Base-by-base conservation (phyloP, 768 basidiomycete species). In the Suillus luteus region DNA sequence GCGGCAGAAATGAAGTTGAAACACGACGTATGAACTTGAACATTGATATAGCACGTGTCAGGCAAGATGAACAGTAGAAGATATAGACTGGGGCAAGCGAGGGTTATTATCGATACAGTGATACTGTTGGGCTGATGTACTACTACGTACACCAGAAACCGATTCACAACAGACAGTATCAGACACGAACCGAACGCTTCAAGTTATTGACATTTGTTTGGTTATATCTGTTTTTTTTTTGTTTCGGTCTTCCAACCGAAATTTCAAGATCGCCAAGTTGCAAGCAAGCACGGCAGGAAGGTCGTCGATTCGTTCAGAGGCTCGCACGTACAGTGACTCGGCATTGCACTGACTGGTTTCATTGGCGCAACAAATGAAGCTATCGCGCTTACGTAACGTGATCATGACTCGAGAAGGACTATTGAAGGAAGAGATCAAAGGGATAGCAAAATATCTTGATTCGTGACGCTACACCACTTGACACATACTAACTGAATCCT, bases 11-110 rank as follows among this genome's bases (percentile, higher is more conserved):
- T 15, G 86, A 86, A 69, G 83, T 81, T 0, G 90, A 91, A 65
- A 91, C 86, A 52, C 89, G 86, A 68, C 90, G 83, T 67, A 92
- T 76, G 67, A 92, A 80, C 66, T 83, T 82, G 76, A 90, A 90
- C 90, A 92, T 77, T 62, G 43, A 48, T 37, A 54, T 49, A 10
- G 37, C 38, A 60, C 38, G 60, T 43, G 33, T 55, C 33, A 27
- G 8, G 31, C 9, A 55, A 61, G 48, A 57, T 38, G 43, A 37
- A 24, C 15, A 43, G 48, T 6, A 44, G 41, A 24, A 27, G 48
- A 62, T 15, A 40, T 49, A 55, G n/a, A 33, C 48, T 33, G 54
- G 37, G n/a, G 60, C 22, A 38, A 43, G 27, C 55, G 37, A 61
- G 38, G 35, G 33, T 22, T 44, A 44, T 46, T 49, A 49, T 49